Evolutionary conservation across 2,329 filamentous ascomycete species (phyloP), one percentile per base, ranked within the genome.

Genomic region (Penicillium sp.): DNA sequence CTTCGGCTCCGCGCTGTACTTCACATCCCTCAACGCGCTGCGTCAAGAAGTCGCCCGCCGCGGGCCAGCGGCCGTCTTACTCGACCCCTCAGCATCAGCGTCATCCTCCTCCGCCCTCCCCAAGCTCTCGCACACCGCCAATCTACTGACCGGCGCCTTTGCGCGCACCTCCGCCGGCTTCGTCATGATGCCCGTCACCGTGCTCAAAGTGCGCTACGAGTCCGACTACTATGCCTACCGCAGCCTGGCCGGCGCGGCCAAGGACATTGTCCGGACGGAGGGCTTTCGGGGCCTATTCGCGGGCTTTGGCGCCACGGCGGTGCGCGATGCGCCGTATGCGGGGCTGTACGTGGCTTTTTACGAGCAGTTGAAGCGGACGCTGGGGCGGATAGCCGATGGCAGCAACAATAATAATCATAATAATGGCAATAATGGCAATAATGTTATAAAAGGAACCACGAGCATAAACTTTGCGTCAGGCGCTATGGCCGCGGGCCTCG

Each of bases 131-230:
- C 91, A 94, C 68, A 83, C 87, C 3, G 89, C 88, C 51, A 99
- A 99, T 67, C 80, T 99, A 20, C 77, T 89, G 12, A 91, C 93
- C 0, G 94, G 94, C 9, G 91, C 92, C 6, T 79, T 86, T 18
- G 92, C 94, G 23, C 83, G 94, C 53, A 91, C 91, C 1, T 86
- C 89, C 52, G 93, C 93, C 0, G 94, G 94, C 38, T 89, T 97
- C 67, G 77, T 95, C 47, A 85, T 97, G 75, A 97, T 97, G 90
- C 94, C 94, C 1, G 84, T 97, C 59, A 99, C 94, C 1, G 88
- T 99, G 46, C 87, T 99, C 67, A 99, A 99, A 70, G 94, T 97
- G 45, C 89, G 94, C 46, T 97, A 96, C 69, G 94, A 99, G 73
- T 93, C 88, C 24, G 91, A 83, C 60, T 78, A 93, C 45, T 99